Evolutionary conservation across 805 yeast genomes (phyloP).

Genomic region (Kurtzmaniella cleridarum): DNA sequence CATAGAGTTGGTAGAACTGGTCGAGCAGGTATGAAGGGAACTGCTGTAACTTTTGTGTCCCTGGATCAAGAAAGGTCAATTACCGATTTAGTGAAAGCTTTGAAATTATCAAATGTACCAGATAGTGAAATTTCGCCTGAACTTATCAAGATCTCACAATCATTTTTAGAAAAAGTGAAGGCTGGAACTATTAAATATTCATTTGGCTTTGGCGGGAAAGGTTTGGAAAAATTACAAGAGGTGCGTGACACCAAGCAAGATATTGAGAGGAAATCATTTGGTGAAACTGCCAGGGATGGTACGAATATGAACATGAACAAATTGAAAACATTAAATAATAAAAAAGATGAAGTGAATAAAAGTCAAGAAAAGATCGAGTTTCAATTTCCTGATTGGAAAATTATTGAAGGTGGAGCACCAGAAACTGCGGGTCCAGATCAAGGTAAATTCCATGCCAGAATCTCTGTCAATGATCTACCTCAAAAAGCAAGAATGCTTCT

Average conservation of each 20-base stretch:
- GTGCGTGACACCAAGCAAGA: constrained; percentile 46
- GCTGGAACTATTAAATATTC: constrained; percentile 59
- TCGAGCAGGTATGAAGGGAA: constrained; percentile 77
- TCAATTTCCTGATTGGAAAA: constrained; percentile 39
- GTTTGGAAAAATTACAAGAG: constrained; percentile 72
- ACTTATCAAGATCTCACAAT: constrained; percentile 44
- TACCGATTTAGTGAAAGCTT: constrained; percentile 63
- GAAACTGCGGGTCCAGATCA: constrained; percentile 54
- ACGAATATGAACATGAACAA: constrained; percentile 9
- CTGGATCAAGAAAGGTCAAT: constrained; percentile 59
- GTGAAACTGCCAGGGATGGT: constrained; percentile 22
- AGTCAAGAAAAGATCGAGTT: constrained; percentile 3
- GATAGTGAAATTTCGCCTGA: constrained; percentile 45
- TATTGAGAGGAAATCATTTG: constrained; percentile 46
- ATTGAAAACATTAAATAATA: background rate
- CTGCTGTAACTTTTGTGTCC: constrained; percentile 55
- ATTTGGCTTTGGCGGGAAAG: constrained; percentile 91
- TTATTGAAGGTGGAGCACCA: constrained; percentile 48
- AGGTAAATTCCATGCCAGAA: constrained; percentile 55
- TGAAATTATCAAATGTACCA: constrained; percentile 47
- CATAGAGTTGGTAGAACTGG: constrained; percentile 97
- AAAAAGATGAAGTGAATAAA: background rate
- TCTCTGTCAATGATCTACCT: constrained; percentile 82
- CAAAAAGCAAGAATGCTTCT: constrained; percentile 75
- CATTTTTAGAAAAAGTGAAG: constrained; percentile 57